Base-by-base conservation (phyloP, 2,329 filamentous ascomycete species). In the Aureobasidium zeae region DNA sequence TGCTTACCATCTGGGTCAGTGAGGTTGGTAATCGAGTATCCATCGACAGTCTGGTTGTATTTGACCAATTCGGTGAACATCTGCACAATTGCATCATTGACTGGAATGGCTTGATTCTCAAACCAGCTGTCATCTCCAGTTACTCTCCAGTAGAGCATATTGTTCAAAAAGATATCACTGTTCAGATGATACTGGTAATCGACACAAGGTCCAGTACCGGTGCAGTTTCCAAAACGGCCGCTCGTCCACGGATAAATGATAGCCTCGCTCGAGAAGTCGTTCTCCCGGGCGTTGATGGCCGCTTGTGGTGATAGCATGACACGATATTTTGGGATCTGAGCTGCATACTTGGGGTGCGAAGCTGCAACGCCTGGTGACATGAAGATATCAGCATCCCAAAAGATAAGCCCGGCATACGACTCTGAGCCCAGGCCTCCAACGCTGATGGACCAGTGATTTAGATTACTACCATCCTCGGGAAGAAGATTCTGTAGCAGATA, bases 141-240 rank as follows among this genome's bases (percentile, higher is more conserved):
- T 2, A 71, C 68, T 12, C 74, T 65, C 63, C 71, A 77, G 48
- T 80, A 74, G 42, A 80, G 78, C 52, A 74, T 68, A 47, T 81
- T 64, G 1, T 75, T 69, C 21, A 82, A 63, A 0, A 74, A 77
- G 51, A 84, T 82, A 51, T 83, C 80, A 6, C 78, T 77, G 52
- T 83, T 83, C 26, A 84, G 53, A 57, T 84, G 80, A 52, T 84
- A 85, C 55, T 84, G 71, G 51, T 84, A 83, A 57, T 84, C 79
- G 52, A 78, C 81, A 57, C 80, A 84, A 13, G 68, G 66, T 5
- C 68, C 69, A n/a, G 65, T 68, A 2, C 59, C 66, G 4, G 81
- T 84, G 53, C 80, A 84, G 53, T 84, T 83, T 2, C 80, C 81
- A 53, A 70, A 79, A 5, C 78, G 63, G 7, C 75, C 79, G 51